These are phyloP conservation scores for Ceratopteris richardii DNA, from an alignment of 75 land plant genomes.

Conservation along the genomic window DNA sequence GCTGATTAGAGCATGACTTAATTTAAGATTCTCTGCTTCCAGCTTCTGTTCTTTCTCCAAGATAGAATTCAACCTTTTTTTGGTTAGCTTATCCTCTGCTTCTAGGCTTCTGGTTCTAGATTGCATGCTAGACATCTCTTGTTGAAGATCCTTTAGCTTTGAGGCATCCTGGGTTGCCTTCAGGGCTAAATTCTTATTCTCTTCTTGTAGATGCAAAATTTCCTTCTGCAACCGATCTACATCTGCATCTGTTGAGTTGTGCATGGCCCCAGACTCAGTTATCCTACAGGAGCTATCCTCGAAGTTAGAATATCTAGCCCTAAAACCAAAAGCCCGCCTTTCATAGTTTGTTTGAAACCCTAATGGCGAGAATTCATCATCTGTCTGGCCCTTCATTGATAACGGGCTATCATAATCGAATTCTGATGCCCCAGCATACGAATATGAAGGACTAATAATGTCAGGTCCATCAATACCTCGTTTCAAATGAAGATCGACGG, in stretches of 20 bases:
- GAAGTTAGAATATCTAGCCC: neutral
- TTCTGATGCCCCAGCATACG: constrained; percentile 15
- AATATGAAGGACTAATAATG: constrained; percentile 18
- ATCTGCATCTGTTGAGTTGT: neutral
- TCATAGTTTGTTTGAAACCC: constrained; percentile 10
- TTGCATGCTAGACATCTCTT: neutral
- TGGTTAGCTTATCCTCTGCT: neutral
- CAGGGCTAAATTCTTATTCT: neutral
- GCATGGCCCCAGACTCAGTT: neutral
- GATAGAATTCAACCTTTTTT: neutral
- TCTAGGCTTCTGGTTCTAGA: constrained; percentile 1
- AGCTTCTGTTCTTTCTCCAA: neutral
- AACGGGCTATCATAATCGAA: constrained; percentile 15
- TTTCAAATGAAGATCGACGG: neutral
- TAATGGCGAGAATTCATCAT: constrained; percentile 26
- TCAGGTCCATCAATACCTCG: constrained; percentile 46
- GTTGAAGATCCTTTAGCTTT: neutral
- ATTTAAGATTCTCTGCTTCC: constrained; percentile 4
- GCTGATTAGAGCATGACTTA: neutral
- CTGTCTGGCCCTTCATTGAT: constrained; percentile 21
- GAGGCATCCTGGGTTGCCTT: neutral
- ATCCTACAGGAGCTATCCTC: neutral
- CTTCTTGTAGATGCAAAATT: neutral
- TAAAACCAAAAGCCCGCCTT: constrained; percentile 1
- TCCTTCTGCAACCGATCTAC: neutral